Conservation (phyloP, 2,329 filamentous ascomycete species). For the Fusarium siculi region DNA sequence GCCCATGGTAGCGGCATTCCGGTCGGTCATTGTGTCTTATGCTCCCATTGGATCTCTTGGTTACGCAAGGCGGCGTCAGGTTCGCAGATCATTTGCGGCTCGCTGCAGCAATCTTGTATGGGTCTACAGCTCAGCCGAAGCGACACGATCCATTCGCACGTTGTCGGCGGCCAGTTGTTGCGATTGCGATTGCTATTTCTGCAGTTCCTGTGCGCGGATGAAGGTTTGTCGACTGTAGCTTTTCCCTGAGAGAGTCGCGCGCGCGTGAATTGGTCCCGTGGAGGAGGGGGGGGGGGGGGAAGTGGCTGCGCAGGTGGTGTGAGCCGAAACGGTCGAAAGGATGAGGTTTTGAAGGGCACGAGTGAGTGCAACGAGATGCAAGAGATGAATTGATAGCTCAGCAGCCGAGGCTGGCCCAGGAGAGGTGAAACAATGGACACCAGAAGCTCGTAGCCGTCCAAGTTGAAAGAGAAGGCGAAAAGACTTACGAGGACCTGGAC, state of each 20-base stretch:
- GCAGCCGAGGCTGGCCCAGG: slow-evolving; percentile 23
- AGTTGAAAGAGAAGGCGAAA: slow-evolving; percentile 30
- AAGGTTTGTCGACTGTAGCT: slow-evolving; percentile 17
- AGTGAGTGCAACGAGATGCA: slow-evolving; percentile 3
- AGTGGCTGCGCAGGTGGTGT: slow-evolving; percentile 37
- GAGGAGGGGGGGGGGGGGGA: slow-evolving; percentile 30
- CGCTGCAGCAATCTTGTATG: slow-evolving; percentile 41
- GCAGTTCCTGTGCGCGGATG: slow-evolving; percentile 22
- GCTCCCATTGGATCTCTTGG: slow-evolving; percentile 49
- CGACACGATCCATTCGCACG: slow-evolving; percentile 41
- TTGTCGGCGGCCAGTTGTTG: slow-evolving; percentile 28
- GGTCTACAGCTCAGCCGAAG: slow-evolving; percentile 42
- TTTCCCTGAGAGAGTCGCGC: slow-evolving; percentile 21
- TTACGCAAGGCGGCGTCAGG: slow-evolving; percentile 47
- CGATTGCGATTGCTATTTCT: slow-evolving; percentile 31
- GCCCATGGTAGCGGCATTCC: slow-evolving; percentile 48
- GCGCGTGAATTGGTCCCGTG: slow-evolving; percentile 30
- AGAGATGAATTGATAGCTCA: slow-evolving; percentile 31
- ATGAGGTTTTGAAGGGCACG: background rate
- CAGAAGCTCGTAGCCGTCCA: slow-evolving; percentile 21
- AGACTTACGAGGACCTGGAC: slow-evolving; percentile 39
- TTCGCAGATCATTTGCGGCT: slow-evolving; percentile 48
- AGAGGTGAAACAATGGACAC: slow-evolving; percentile 21
- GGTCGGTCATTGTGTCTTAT: slow-evolving; percentile 49
- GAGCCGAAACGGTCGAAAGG: slow-evolving; percentile 33